Base-by-base conservation (phyloP, 2,329 filamentous ascomycete genomes). In the Arachnomyces sp. region DNA sequence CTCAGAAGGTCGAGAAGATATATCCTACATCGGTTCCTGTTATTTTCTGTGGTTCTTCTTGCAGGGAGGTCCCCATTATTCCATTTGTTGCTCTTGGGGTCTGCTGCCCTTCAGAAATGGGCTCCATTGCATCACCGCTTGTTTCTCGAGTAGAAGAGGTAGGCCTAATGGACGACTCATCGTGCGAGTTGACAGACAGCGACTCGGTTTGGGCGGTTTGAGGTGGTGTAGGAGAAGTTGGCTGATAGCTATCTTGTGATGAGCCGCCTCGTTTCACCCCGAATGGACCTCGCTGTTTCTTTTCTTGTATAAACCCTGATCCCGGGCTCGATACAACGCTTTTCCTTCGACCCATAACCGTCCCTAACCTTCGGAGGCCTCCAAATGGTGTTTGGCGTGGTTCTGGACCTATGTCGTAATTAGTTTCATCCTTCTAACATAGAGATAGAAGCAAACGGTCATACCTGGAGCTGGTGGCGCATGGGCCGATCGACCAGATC, bases 401-500 rank as follows among this genome's bases (percentile, higher is more conserved):
- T 28, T 59, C 53, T 21, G 60, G 56, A 18, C 55, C 63, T 66
- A 40, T 15, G 14, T 31, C 28, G 42, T 14, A 40, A 44, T 47
- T 34, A 44, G 43, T 13, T 9, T 21, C 28, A n/a, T 45, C 30
- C 28, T 29, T 12, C 14, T 7, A 48, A 39, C 25, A 40, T 15
- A n/a, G 36, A 28, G 13, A 12, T 30, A 9, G 21, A 33, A 9
- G 25, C 15, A 17, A 11, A 33, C 21, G 7, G 30, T 31, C 31
- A 34, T 47, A 56, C 55, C 59, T 59, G 65, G 57, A 13, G 59
- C 53, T 31, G 59, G 50, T 44, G 57, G 55, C 25, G 49, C 50
- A 42, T 57, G 60, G 14, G 57, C 67, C 35, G 69, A 75, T 50
- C 63, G 45, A 40, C 66, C 68, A 43, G 75, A 78, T 45, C 71